Conservation (phyloP, 805 yeast species). For the Priceomyces melissophilus region DNA sequence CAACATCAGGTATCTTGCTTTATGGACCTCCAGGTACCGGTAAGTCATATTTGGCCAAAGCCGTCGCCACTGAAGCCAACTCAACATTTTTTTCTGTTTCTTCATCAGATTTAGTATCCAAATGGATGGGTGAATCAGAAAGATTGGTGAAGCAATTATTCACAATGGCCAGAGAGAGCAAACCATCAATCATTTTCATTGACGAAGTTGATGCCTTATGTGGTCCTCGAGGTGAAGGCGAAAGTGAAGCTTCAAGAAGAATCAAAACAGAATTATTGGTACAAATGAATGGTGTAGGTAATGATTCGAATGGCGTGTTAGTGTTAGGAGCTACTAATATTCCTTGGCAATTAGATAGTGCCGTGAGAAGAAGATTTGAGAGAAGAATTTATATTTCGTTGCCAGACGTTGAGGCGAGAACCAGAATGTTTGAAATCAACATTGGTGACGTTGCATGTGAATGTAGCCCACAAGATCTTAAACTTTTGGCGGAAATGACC, state of each 20-base stretch:
- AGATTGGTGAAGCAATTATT: constrained; percentile 92
- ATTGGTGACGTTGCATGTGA: constrained; percentile 88
- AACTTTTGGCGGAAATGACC: constrained; percentile 83
- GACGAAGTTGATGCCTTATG: constrained; percentile 98
- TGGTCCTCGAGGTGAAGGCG: constrained; percentile 98
- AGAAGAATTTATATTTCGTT: constrained; percentile 90
- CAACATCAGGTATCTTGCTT: constrained; percentile 82
- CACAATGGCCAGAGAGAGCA: constrained; percentile 93
- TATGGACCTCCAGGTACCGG: constrained; percentile 88
- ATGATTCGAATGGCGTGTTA: constrained; percentile 86
- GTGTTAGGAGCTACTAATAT: constrained; percentile 97
- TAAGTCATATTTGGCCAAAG: constrained; percentile 93
- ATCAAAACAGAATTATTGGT: constrained; percentile 94
- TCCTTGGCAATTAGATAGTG: constrained; percentile 98
- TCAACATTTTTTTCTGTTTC: constrained; percentile 95
- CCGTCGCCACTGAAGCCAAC: constrained; percentile 97
- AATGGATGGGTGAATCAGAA: constrained; percentile 99
- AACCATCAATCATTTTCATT: constrained; percentile 92
- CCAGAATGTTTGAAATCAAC: constrained; percentile 90
- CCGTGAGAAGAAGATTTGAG: constrained; percentile 94
- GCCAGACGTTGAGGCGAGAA: constrained; percentile 91
- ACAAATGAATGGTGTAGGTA: constrained; percentile 99
- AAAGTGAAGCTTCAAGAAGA: constrained; percentile 92
- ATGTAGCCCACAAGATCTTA: constrained; percentile 68
- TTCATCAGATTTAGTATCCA: constrained; percentile 92